Evolutionary conservation across 805 yeast species (phyloP), one percentile per base, ranked within the genome.

Genomic region (Barnettozyma botsteinii): DNA sequence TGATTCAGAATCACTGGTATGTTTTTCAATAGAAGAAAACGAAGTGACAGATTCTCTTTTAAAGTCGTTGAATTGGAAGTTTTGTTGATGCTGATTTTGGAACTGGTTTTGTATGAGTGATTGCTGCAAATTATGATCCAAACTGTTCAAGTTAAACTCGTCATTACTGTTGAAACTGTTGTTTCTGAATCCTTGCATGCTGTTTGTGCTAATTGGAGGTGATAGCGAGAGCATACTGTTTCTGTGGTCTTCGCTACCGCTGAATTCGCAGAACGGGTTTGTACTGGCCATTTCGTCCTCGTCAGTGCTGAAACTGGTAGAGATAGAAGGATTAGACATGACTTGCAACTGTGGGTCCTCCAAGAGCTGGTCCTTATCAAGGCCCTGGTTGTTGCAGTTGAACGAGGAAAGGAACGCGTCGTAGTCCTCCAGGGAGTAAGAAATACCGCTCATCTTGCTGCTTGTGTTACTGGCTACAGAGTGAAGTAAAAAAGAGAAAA

Each of bases 351-450:
- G 46, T 11, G 38, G 31, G 23, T 43, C 43, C 33, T 31, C 43
- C 35, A 35, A 35, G 31, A 42, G 18, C 15, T 27, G 19, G 42
- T 37, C 39, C 24, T 31, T 31, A 20, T 33, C 33, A 35, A 14
- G 30, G 28, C 31, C 37, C 39, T 33, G 33, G 41, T 20, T 32
- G 30, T 33, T 33, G 35, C 23, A 24, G 32, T 35, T 47, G 30
- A 55, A 50, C 9, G 61, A 53, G 11, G 59, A 55, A 18, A 59
- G 43, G 31, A 59, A 55, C 28, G 57, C 53, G 33, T 57, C 63
- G 43, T 59, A 57, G 43, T 59, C 61, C 22, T 59, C 61, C 38
- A 59, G 56, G 1, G 58, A 47, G 44, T 56, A 51, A 1, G 60
- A 26, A 59, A 55, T 58, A 10, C 14, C 12, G 22, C 11, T 18